phyloP scores from a whole-genome alignment of 2,329 filamentous ascomycete genomes.

The Calonectria pteridis region DNA sequence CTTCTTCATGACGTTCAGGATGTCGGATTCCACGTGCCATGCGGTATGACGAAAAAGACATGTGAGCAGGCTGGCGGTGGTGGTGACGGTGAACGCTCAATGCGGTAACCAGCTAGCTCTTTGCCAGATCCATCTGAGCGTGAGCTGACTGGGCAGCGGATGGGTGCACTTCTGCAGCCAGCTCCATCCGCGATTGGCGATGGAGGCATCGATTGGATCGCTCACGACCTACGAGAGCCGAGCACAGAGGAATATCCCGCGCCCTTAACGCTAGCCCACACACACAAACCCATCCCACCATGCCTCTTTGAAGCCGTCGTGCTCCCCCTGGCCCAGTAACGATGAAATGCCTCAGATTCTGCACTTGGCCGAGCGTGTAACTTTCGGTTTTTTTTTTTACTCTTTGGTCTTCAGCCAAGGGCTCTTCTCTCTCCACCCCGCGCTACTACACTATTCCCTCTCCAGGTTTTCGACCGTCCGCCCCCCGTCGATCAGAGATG shows the following conservation, averaged over 20 bases:
- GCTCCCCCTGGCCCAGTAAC: conserved; percentile 7
- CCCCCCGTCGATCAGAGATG: conserved; percentile 7
- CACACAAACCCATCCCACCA: conserved; percentile 5
- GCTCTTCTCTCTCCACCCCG: neutral
- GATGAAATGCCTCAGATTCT: conserved; percentile 27
- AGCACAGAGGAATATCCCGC: conserved; percentile 40
- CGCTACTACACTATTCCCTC: conserved; percentile 8
- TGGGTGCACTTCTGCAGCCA: conserved; percentile 1
- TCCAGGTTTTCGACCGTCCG: conserved; percentile 1
- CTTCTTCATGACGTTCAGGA: neutral
- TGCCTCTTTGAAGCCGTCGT: conserved; percentile 1
- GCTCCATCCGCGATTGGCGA: conserved; percentile 43
- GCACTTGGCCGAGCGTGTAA: conserved; percentile 20
- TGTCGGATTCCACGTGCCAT: conserved; percentile 14
- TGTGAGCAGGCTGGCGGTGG: conserved; percentile 4
- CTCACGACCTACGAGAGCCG: conserved; percentile 21
- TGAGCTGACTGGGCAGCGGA: conserved; percentile 4
- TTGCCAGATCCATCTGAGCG: neutral
- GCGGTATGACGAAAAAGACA: conserved; percentile 19
- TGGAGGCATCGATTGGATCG: conserved; percentile 35
- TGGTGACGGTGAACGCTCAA: neutral
- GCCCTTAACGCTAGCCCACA: conserved; percentile 25
- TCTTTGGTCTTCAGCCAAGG: neutral
- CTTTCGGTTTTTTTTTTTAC: neutral
- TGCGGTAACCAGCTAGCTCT: neutral